phyloP scores from a whole-genome alignment of 306 rosid species.

The Rosa chinensis region DNA sequence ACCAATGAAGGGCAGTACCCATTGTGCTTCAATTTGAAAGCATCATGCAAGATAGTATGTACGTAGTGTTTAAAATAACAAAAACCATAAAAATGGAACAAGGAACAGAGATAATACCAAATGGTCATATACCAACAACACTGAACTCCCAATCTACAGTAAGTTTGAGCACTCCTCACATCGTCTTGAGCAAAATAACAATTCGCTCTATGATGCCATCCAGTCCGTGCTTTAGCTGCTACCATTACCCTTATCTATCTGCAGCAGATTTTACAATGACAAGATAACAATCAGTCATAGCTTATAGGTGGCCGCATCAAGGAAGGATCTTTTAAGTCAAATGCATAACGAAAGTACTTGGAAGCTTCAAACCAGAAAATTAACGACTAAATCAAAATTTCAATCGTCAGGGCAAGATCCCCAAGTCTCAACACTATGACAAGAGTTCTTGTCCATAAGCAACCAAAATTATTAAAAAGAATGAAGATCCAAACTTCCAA shows the following conservation, averaged over 20 bases:
- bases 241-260: background rate
- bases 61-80: no score
- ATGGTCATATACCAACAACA: no score
- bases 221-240: no score
- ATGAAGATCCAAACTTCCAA: background rate
- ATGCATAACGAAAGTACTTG: background rate
- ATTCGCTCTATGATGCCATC: slow-evolving; percentile 1
- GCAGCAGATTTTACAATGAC: background rate
- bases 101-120: no score
- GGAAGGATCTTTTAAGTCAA: background rate
- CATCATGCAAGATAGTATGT: no score
- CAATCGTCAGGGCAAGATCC: background rate
- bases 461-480: background rate
- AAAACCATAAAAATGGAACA: no score
- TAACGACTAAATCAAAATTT: background rate
- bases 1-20: no score
- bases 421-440: background rate
- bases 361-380: background rate
- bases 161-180: slow-evolving; percentile 15
- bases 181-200: slow-evolving; percentile 27
- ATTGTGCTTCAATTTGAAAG: no score
- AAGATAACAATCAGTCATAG: slow-evolving; percentile 1
- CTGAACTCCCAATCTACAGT: no score
- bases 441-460: slow-evolving; percentile 7
- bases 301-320: slow-evolving; percentile 4